phyloP scores from a whole-genome alignment of 768 basidiomycete species.

The Trametes elegans region DNA sequence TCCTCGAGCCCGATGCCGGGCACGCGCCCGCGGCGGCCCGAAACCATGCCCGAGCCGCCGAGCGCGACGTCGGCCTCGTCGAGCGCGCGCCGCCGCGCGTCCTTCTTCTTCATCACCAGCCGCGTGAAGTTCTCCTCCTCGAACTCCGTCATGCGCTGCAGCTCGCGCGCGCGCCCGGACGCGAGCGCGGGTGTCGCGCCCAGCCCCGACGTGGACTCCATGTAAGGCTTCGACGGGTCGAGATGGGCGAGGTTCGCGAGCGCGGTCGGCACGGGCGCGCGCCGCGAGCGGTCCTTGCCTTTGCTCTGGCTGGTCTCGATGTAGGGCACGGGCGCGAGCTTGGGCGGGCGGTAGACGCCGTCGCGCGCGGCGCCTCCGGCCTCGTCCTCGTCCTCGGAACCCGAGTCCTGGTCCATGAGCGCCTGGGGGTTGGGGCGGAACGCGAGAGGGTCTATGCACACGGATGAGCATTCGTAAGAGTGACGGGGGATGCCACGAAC shows the following conservation, averaged over 20 bases:
- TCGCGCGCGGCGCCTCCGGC: slow-evolving; percentile 32
- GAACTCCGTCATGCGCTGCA: slow-evolving; percentile 80
- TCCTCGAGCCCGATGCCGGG: slow-evolving; percentile 73
- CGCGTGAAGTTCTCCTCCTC: slow-evolving; percentile 96
- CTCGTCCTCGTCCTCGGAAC: slow-evolving; percentile 33
- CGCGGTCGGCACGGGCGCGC: slow-evolving; percentile 60
- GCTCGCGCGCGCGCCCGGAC: slow-evolving; percentile 70
- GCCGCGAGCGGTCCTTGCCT: slow-evolving; percentile 45
- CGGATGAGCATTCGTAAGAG: background rate
- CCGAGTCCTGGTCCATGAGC: slow-evolving; percentile 46
- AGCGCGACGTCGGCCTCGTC: slow-evolving; percentile 90
- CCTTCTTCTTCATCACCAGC: slow-evolving; percentile 86
- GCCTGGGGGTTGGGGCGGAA: slow-evolving; percentile 90
- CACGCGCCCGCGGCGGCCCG: slow-evolving; percentile 52
- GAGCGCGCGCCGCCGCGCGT: slow-evolving; percentile 60
- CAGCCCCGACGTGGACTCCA: slow-evolving; percentile 72
- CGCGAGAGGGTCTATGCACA: slow-evolving; percentile 73
- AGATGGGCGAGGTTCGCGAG: slow-evolving; percentile 51
- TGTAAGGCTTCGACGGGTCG: slow-evolving; percentile 59
- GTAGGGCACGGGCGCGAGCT: slow-evolving; percentile 88
- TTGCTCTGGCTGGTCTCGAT: slow-evolving; percentile 52
- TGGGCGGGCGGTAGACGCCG: slow-evolving; percentile 80
- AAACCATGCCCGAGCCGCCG: slow-evolving; percentile 56
- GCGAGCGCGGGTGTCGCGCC: slow-evolving; percentile 61
- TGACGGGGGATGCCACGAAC: slow-evolving; percentile 42